Evolutionary conservation across 2,329 filamentous ascomycete genomes (phyloP), one percentile per base, ranked within the genome.

Genomic region (Aspergillus floridensis): DNA sequence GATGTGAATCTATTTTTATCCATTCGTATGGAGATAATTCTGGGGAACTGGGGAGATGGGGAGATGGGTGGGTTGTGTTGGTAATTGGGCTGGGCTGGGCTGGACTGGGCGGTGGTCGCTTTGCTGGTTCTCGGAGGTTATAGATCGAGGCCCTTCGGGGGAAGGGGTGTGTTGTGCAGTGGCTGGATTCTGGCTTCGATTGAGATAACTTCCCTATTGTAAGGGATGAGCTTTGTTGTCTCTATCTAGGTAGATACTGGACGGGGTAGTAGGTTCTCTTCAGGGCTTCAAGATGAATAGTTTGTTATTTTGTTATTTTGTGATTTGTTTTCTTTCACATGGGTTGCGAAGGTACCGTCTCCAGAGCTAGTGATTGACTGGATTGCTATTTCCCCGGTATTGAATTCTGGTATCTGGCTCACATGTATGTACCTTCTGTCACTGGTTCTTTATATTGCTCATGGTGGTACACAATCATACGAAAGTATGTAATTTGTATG

Each of bases 311-410:
- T 21, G 5, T 11, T 22, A 16, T 12, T 8, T 8, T 38, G 24
- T 16, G 3, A n/a, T 53, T 29, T 38, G 31, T 53, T 32, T 59
- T 57, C 49, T 57, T 57, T 59, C 41, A 35, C 22, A 53, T 41
- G 49, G n/a, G 41, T 35, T 6, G 19, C 47, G 12, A 41, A 49
- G 16, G 29, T 32, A 52, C 14, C 32, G 1, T 35, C 11, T 16
- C 5, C 5, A 35, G 4, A 35, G 32, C 12, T 8, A 29, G 26
- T 29, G 12, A 16, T 5, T 35, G 21, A 60, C 58, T 54, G 32
- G 54, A 54, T 57, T 41, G 22, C 32, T 44, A 49, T 56, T 50
- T 50, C 5, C 29, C 31, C 38, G 38, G 38, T 44, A 44, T 44
- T 2, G n/a, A 44, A 8, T 19, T 29, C 16, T 44, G 6, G 38